phyloP scores from a whole-genome alignment of 345 rosid genomes.

The Fremontodendron californicum region DNA sequence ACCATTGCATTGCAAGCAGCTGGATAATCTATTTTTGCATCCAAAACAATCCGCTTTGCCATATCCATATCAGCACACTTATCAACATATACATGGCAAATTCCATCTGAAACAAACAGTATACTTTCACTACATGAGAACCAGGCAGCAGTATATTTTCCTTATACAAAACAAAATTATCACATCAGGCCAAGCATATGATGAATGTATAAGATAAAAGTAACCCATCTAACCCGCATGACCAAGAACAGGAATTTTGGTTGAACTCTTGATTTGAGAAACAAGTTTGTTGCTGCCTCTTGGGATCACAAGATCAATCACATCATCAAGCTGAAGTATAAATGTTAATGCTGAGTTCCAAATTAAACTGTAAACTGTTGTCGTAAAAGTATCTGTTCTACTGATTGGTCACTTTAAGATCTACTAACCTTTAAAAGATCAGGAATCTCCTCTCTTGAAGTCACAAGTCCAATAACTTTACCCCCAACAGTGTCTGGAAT shows the following conservation, averaged over 20 bases:
- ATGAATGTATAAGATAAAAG: constrained; percentile 10
- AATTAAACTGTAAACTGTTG: constrained; percentile 8
- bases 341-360: constrained; percentile 21
- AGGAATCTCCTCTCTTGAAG: constrained; percentile 94
- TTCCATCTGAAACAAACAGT: constrained; percentile 66
- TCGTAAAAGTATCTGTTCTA: background rate
- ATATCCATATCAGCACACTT: constrained; percentile 77
- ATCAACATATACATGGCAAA: constrained; percentile 91
- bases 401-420: constrained; percentile 17
- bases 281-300: constrained; percentile 98
- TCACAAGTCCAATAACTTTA: constrained; percentile 84
- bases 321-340: constrained; percentile 87
- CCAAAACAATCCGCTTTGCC: constrained; percentile 79
- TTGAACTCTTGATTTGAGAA: constrained; percentile 78
- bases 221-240: constrained; percentile 72
- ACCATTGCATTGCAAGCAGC: constrained; percentile 99
- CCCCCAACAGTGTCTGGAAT: constrained; percentile 77
- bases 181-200: background rate
- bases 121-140: constrained; percentile 2
- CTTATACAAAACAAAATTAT: background rate
- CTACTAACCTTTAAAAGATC: constrained; percentile 78
- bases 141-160: constrained; percentile 9
- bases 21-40: constrained; percentile 93
- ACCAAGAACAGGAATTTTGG: constrained; percentile 95
- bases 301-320: constrained; percentile 97